Base-by-base conservation (phyloP, 148 eudicot genomes). In the Pouteria glomerata region DNA sequence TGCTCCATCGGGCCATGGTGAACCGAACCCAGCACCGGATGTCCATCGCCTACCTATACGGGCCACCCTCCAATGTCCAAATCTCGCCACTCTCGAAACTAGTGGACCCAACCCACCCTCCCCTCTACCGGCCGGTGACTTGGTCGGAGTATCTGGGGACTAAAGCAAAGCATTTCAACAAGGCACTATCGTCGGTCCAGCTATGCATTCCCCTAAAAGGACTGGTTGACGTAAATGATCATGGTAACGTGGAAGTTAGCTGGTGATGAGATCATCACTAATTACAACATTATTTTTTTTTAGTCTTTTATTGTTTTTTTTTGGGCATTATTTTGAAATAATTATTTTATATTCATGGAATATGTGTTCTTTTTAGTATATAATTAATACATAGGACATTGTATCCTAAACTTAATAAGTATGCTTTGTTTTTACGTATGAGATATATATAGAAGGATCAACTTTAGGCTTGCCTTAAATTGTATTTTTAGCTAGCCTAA, bases 1-100 rank as follows among this genome's bases (percentile, higher is more conserved):
- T 88, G 58, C 82, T 89, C 66, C 99, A 95, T 27, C 92, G 99
- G 65, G 99, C 86, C 15, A 55, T 89, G 76, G 99, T 91, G 66
- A 95, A 95, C 78, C 81, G 85, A 73, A 80, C 76, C 63, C 79
- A 67, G 6, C 90, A 91, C 45, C 85, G 99, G 0, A 68, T 89
- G 21, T 91, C 99, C 0, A 51, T 88, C 1, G 99, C 96, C 11
- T 95, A 86, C 68, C 81, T 95, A 0, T 87, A 77, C 29, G 99
- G 99, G 2, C 96, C 98, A 0, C 88, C 92, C 0, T 8, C 84
- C 0, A 74, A 73, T 39, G 84, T 78, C 35, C 78, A 71, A 44
- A 80, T 95, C 50, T 76, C 85, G 6, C 99, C 99, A 1, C 74
- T 81, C 0, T 56, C 76, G 0, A 86, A 83, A 55, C 70, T 94